Conservation (phyloP, 805 yeast genomes). For the Saturnispora diversa region DNA sequence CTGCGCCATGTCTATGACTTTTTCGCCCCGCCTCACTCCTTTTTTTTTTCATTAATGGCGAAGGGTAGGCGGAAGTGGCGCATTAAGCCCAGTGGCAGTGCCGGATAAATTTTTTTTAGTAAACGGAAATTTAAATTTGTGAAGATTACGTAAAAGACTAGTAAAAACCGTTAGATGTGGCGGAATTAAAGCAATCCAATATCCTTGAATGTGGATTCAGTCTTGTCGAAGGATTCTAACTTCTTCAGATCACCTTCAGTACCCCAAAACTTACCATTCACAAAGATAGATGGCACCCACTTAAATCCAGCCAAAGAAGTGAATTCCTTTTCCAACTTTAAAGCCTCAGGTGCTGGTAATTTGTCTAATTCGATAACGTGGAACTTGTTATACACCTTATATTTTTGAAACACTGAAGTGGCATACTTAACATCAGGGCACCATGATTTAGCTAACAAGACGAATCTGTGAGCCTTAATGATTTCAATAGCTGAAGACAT, state of each 20-base stretch:
- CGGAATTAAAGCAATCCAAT: constrained; percentile 23
- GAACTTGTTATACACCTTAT: constrained; percentile 42
- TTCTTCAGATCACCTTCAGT: constrained; percentile 41
- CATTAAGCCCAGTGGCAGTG: no score
- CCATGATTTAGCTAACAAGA: constrained; percentile 66
- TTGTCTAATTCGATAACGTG: constrained; percentile 56
- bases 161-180: no score
- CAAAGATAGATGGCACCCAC: constrained; percentile 65
- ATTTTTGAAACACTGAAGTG: constrained; percentile 44
- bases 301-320: constrained; percentile 49
- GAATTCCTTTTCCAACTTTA: constrained; percentile 45
- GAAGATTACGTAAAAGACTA: no score
- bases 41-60: not conserved
- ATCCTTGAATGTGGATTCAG: constrained; percentile 30
- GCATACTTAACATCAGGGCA: constrained; percentile 74
- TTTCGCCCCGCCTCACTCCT: no score
- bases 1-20: no score
- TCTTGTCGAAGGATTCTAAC: constrained; percentile 30
- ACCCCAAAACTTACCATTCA: constrained; percentile 52
- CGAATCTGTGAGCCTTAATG: constrained; percentile 37
- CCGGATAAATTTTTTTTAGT: not conserved
- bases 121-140: no score
- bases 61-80: not conserved
- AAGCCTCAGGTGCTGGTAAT: constrained; percentile 42
- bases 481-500: constrained; percentile 37